Evolutionary conservation across 2,329 filamentous ascomycete species (phyloP), one percentile per base, ranked within the genome.

Genomic region (Epichloe aotearoae): DNA sequence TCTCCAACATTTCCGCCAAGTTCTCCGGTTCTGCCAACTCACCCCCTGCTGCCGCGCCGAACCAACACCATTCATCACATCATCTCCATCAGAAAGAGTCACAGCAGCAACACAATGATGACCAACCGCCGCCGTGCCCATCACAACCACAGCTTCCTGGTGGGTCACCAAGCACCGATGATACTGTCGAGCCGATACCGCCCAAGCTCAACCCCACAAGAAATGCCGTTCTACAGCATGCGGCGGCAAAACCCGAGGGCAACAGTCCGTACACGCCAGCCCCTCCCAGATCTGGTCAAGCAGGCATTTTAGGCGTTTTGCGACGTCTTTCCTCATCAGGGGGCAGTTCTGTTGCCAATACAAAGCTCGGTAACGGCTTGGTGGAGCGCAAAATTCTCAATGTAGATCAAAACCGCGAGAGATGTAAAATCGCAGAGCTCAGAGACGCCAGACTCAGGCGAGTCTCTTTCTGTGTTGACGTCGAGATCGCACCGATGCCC

Each of bases 401-500:
- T 61, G 75, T 96, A 43, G 88, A 97, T 63, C 80, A 72, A 8
- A 77, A 84, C 57, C 80, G 93, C 41, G 83, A 91, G 61, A 75
- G 93, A 56, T 95, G 88, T 64, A 76, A 80, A 23, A 80, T 97
- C 33, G 72, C 79, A 4, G 90, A 95, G 57, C 73, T 98, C 45
- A 83, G 89, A 57, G 80, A 84, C 60, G 79, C 80, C 46, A 95
- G 93, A 64, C 68, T 98, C 53, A 80, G 88, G 50, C 81, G 89
- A 49, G 93, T 98, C 0, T 86, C 91, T 0, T 98, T 98, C 62
- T 95, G 88, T 59, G 93, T 98, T 3, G 93, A 98, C 62, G 90
- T 98, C 4, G 93, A 98, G 66, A 95, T 98, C 61, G 91, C 91
- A 3, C 88, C 89, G 0, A 82, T 88, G 62, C 88, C 90, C 23